Conservation (phyloP, 2,329 filamentous ascomycete species). For the Monosporascus ibericus region DNA sequence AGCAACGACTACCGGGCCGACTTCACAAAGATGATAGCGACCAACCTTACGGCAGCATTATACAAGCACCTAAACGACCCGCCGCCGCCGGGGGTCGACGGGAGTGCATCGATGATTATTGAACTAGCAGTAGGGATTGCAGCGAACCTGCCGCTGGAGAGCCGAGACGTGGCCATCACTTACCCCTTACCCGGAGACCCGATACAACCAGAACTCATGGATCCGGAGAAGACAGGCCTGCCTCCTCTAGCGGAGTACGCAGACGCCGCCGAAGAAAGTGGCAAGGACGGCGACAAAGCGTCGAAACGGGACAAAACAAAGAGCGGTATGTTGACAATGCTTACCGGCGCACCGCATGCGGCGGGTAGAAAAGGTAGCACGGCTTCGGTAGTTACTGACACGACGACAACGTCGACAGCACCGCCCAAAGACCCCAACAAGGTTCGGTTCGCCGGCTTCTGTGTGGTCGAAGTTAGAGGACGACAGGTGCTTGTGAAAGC, state of each 20-base stretch:
- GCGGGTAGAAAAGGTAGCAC: constrained; percentile 28
- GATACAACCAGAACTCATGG: constrained; percentile 73
- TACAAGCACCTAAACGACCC: constrained; percentile 71
- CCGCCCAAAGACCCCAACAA: constrained; percentile 43
- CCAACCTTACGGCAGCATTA: constrained; percentile 61
- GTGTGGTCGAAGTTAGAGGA: constrained; percentile 68
- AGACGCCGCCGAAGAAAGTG: constrained; percentile 30
- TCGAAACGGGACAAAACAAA: constrained; percentile 37
- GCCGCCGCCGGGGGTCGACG: constrained; percentile 74
- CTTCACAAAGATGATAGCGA: constrained; percentile 65
- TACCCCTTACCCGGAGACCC: constrained; percentile 75
- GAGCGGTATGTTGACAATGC: constrained; percentile 39
- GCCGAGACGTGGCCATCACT: constrained; percentile 79
- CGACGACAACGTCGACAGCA: constrained; percentile 24
- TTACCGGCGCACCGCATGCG: constrained; percentile 20
- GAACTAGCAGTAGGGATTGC: constrained; percentile 84
- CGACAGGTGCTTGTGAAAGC: constrained; percentile 71
- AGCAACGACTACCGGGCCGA: constrained; percentile 60
- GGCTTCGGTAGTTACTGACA: constrained; percentile 35
- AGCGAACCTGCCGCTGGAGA: constrained; percentile 82
- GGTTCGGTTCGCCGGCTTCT: constrained; percentile 70
- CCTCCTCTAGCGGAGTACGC: constrained; percentile 46
- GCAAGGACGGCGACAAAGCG: constrained; percentile 34
- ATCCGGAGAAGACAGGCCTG: constrained; percentile 68
- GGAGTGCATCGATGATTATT: constrained; percentile 85